Evolutionary conservation across 805 yeast species (phyloP), one percentile per base, ranked within the genome.

Genomic region (Henningerozyma blattae): DNA sequence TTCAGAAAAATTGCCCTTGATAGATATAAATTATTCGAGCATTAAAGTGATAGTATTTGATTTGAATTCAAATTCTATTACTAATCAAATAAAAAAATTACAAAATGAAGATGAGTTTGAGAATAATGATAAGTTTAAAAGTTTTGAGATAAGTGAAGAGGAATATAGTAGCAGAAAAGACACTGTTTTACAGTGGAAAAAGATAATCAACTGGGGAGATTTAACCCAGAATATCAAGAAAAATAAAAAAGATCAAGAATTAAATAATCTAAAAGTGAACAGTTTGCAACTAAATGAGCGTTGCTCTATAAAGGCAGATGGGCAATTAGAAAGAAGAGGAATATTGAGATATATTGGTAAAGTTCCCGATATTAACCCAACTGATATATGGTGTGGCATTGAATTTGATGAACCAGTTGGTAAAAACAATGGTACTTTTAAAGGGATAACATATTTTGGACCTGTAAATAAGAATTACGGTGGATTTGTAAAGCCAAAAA

Each of bases 361-460:
- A 27, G 72, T 89, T 1, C 64, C 72, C 0, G 74, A 68, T 27
- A 69, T 86, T 31, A 51, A 52, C 12, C 41, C 43, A 18, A 67
- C 64, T 3, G 68, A 62, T 15, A 43, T 57, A 1, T 89, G 96
- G 95, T 68, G 82, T 20, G 97, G 96, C 0, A 70, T 89, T 3
- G 82, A 77, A 45, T 75, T 86, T 35, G 91, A 82, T 45, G 85
- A 81, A 44, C 89, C 96, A 0, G 68, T 70, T 6, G 97, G 97
- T 4, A 84, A 80, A 53, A 84, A 87, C 48, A 73, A 84, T 48
- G 97, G 97, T 0, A 58, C 72, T 15, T 60, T 85, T 27, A 71
- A 74, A 24, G 86, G 83, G 0, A 51, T 44, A 1, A 47, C 64
- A 24, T 68, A 81, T 42, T 87, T 89, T 49, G 58, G 64, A 4